These are phyloP conservation scores for Citrus australasica DNA, from an alignment of 345 rosid genomes.

Conservation along the genomic window DNA sequence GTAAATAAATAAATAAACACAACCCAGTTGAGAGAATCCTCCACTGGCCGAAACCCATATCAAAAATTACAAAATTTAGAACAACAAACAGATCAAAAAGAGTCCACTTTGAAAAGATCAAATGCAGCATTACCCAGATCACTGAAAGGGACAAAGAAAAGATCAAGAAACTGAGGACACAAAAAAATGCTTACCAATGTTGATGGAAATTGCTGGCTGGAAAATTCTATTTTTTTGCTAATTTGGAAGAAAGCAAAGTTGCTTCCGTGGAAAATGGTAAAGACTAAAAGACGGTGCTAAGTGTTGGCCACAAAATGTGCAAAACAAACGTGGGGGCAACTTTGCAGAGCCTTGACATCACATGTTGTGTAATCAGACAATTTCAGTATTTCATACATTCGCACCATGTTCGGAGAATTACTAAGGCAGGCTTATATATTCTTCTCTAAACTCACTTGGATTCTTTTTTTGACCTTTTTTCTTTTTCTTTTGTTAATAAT, in stretches of 20 bases:
- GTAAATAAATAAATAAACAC: slow-evolving; percentile 2
- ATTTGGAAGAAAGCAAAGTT: slow-evolving; percentile 2
- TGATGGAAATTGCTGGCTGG: slow-evolving; percentile 14
- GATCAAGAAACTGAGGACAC: slow-evolving; percentile 17
- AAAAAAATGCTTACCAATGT: slow-evolving; percentile 7
- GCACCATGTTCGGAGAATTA: slow-evolving; percentile 15
- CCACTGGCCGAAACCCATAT: slow-evolving; percentile 17
- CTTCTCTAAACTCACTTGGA: background rate
- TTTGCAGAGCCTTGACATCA: slow-evolving; percentile 25
- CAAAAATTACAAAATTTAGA: slow-evolving; percentile 9
- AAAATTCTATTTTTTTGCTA: background rate
- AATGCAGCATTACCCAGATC: slow-evolving; percentile 38
- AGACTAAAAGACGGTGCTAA: slow-evolving; percentile 1
- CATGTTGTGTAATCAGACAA: slow-evolving; percentile 27
- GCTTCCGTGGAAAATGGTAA: slow-evolving; percentile 11
- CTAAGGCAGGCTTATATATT: too few species aligned
- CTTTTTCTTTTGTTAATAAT: too few species aligned
- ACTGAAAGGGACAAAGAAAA: slow-evolving; percentile 9
- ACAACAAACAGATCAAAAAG: slow-evolving; percentile 6
- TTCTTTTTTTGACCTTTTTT: background rate
- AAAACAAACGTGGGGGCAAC: slow-evolving; percentile 83
- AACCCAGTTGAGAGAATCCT: slow-evolving; percentile 13
- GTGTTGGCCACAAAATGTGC: slow-evolving; percentile 38
- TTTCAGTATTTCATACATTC: background rate
- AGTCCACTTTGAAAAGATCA: background rate